Conservation (phyloP, 345 rosid species). For the Salix brachista region DNA sequence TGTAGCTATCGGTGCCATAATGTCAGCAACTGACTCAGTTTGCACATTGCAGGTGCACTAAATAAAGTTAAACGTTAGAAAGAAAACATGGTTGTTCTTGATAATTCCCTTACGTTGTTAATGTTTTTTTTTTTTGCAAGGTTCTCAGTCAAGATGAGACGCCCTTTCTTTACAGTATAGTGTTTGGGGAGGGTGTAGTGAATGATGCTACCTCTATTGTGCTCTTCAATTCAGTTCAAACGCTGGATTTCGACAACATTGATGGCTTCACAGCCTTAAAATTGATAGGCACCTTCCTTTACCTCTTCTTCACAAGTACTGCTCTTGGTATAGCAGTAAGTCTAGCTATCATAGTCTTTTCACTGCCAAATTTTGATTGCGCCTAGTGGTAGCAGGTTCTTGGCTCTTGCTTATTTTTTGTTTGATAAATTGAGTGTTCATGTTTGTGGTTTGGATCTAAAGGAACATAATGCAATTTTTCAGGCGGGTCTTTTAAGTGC, state of each 20-base stretch:
- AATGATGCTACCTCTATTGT: constrained; percentile 79
- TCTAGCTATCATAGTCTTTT: background rate
- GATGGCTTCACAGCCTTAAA: constrained; percentile 32
- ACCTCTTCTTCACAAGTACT: constrained; percentile 60
- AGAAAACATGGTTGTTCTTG: background rate
- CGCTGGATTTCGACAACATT: constrained; percentile 37
- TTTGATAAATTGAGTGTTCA: background rate
- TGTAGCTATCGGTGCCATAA: constrained; percentile 69
- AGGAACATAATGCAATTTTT: constrained; percentile 12
- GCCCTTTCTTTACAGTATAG: constrained; percentile 68
- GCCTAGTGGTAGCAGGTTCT: too few relatives aligned
- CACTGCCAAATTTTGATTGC: background rate
- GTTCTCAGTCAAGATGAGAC: constrained; percentile 78
- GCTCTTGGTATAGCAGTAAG: constrained; percentile 60
- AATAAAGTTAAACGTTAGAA: background rate
- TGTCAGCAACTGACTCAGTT: constrained; percentile 75
- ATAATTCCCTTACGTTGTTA: background rate
- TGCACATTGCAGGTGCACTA: constrained; percentile 65
- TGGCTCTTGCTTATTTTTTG: background rate
- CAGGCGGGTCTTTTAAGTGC: constrained; percentile 65
- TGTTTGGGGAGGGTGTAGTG: constrained; percentile 78
- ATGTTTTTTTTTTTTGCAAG: constrained; percentile 24
- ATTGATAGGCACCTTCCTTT: constrained; percentile 57
- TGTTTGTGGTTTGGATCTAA: constrained; percentile 4
- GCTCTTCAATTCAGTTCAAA: constrained; percentile 61